Conservation (phyloP, 139 green algal species). For the Trebouxia sp. region DNA sequence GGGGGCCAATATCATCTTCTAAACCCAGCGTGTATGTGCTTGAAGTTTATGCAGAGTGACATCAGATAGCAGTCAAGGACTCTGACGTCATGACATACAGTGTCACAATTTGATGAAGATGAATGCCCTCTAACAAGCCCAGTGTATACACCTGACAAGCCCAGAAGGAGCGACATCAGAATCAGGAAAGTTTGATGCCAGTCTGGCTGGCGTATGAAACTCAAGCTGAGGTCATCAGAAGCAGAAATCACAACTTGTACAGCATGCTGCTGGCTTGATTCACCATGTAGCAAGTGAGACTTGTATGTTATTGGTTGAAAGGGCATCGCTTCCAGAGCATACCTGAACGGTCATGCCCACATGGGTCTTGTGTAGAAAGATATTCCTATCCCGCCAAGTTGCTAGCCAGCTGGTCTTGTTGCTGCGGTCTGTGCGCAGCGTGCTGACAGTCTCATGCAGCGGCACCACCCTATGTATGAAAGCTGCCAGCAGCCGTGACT, state of each 20-base stretch:
- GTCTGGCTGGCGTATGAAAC: constrained; percentile 22
- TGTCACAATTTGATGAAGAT: neutral
- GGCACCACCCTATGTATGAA: constrained; percentile 53
- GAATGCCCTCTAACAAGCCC: constrained; percentile 40
- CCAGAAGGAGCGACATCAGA: neutral
- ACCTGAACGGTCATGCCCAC: constrained; percentile 59
- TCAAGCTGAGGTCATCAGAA: constrained; percentile 35
- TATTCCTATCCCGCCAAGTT: constrained; percentile 43
- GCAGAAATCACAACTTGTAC: constrained; percentile 35
- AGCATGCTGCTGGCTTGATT: neutral
- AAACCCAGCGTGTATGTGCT: neutral
- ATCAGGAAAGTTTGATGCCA: neutral
- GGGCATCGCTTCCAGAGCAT: neutral
- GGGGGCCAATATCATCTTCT: constrained; percentile 35
- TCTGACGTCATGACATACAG: neutral
- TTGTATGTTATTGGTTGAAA: neutral
- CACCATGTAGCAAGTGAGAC: neutral
- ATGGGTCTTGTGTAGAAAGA: constrained; percentile 51
- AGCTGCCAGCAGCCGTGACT: constrained; percentile 43
- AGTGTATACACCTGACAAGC: constrained; percentile 37
- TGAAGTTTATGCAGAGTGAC: neutral
- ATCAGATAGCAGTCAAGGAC: neutral
- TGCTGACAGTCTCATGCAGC: constrained; percentile 20
- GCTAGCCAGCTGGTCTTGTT: constrained; percentile 35
- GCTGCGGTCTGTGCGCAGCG: constrained; percentile 19